Conservation (phyloP, 768 basidiomycete species). For the Mycena leptocephala region DNA sequence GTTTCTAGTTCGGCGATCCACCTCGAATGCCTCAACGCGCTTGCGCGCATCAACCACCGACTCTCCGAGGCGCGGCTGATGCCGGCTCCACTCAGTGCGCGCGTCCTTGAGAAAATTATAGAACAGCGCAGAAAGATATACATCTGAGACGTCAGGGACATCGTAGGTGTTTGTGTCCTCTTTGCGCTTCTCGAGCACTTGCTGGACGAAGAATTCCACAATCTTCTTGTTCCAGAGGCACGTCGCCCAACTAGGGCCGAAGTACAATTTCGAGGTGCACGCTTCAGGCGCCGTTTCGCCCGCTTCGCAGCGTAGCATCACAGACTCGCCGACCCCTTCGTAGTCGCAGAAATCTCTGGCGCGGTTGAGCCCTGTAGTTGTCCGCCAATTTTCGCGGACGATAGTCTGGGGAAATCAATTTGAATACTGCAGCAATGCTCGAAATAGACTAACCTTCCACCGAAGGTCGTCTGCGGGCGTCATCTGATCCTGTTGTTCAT, state of each 20-base stretch:
- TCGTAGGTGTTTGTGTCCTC: not conserved
- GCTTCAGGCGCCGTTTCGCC: not conserved
- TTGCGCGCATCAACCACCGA: not conserved
- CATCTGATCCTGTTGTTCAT: not conserved
- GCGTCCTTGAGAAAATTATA: not conserved
- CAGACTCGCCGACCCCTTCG: not conserved
- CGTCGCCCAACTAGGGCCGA: not conserved
- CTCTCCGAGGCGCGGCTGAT: not conserved
- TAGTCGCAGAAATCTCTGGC: not conserved
- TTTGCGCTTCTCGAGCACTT: not conserved
- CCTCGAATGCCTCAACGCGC: not conserved
- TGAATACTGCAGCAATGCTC: not conserved
- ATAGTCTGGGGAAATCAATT: not conserved
- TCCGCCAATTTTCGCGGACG: not conserved
- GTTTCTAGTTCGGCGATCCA: not conserved
- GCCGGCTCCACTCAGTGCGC: not conserved
- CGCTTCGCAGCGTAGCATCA: not conserved
- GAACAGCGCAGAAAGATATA: not conserved
- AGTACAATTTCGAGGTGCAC: not conserved
- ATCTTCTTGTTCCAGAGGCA: not conserved
- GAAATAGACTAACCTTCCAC: not conserved
- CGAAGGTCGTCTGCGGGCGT: not conserved
- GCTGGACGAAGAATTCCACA: not conserved
- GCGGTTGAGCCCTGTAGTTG: not conserved
- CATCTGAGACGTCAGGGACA: not conserved